Conservation (phyloP, 202 grass and related monocot genomes). For the Hordeum pubiflorum region DNA sequence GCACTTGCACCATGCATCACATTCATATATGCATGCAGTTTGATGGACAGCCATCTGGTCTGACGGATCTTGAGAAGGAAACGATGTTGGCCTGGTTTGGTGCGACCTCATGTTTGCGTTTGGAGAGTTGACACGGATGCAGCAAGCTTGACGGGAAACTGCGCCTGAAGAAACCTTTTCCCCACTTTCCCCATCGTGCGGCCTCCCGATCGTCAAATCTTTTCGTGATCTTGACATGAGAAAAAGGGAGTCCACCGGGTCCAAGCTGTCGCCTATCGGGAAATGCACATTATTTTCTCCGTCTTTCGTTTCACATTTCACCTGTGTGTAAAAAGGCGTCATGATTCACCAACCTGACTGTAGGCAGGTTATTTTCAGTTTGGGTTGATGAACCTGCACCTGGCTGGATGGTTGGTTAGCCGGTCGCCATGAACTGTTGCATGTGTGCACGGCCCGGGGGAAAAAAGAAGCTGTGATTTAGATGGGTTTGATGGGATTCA, state of each 20-base stretch:
- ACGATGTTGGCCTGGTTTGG: not conserved
- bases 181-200: not conserved
- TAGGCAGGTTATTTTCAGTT: conserved; percentile 1
- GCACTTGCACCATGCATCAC: not conserved
- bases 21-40: not conserved
- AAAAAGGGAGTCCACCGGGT: not conserved
- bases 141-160: conserved; percentile 8
- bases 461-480: not conserved
- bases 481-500: not conserved
- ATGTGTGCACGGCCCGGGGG: not conserved
- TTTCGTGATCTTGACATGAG: conserved; percentile 13
- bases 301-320: not conserved
- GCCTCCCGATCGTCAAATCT: conserved; percentile 16
- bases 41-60: not conserved
- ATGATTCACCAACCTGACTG: not conserved
- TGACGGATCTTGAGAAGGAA: not conserved
- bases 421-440: conserved; percentile 26
- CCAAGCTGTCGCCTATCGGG: not conserved
- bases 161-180: not conserved
- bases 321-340: not conserved
- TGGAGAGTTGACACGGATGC: conserved; percentile 22
- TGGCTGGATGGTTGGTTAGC: not conserved
- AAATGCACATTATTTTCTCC: not conserved
- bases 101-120: not conserved
- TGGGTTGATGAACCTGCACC: not conserved